phyloP scores from a whole-genome alignment of 805 yeast genomes.

The Cyberlindnera subsufficiens region DNA sequence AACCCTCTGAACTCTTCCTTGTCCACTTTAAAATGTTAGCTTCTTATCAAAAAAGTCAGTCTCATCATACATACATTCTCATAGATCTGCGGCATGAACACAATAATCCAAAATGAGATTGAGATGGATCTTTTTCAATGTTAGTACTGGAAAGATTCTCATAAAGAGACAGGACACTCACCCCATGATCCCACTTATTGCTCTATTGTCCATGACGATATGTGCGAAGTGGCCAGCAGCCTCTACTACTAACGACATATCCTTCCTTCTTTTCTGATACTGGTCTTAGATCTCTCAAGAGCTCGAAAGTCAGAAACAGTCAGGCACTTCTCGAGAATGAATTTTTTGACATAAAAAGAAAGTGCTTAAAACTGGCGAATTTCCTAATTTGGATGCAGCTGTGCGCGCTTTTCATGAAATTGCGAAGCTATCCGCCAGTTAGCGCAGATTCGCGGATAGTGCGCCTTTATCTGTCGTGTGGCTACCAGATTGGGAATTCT shows the following conservation, averaged over 20 bases:
- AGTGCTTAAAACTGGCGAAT: too few species aligned
- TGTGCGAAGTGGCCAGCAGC: slow-evolving; percentile 7
- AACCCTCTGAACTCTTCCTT: slow-evolving; percentile 83
- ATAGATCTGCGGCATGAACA: slow-evolving; percentile 93
- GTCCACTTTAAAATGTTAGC: slow-evolving; percentile 34
- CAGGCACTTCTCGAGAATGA: too few species aligned
- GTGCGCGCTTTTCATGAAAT: too few species aligned
- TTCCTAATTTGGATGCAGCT: too few species aligned
- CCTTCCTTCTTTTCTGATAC: too few species aligned
- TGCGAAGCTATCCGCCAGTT: too few species aligned
- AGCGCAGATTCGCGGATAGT: too few species aligned
- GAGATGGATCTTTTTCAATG: slow-evolving; percentile 56
- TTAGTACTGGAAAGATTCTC: background rate
- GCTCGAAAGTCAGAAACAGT: too few species aligned
- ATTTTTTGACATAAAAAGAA: too few species aligned
- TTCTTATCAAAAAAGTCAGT: background rate
- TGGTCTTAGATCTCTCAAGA: too few species aligned
- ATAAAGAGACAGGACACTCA: background rate
- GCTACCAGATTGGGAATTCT: too few species aligned
- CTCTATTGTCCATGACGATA: slow-evolving; percentile 20
- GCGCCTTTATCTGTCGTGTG: too few species aligned
- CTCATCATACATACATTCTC: slow-evolving; percentile 44
- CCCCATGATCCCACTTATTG: slow-evolving; percentile 26
- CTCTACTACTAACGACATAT: background rate
- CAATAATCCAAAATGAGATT: slow-evolving; percentile 96